Evolutionary conservation across 768 basidiomycete species (phyloP).

Genomic region (Boletus tomentosulus): DNA sequence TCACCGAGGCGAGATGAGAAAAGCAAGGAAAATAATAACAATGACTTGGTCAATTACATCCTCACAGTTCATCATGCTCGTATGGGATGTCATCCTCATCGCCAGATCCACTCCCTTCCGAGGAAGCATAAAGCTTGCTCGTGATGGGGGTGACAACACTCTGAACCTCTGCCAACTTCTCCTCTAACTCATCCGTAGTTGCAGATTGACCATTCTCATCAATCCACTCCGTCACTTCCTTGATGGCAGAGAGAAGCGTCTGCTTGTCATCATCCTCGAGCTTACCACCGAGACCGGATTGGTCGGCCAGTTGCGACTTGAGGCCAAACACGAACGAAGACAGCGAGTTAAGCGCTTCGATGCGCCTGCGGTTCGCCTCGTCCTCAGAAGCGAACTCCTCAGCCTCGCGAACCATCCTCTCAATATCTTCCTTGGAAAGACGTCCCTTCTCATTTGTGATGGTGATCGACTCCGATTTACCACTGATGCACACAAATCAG

Average conservation of each 20-base stretch:
- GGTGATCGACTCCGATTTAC: constrained; percentile 85
- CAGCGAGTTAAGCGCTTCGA: constrained; percentile 79
- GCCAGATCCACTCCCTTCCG: constrained; percentile 31
- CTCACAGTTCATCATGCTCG: constrained; percentile 53
- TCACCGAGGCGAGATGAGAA: neutral
- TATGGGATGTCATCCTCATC: constrained; percentile 44
- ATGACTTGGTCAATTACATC: constrained; percentile 2
- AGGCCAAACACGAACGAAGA: constrained; percentile 83
- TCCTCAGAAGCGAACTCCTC: constrained; percentile 87
- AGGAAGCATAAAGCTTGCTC: constrained; percentile 64
- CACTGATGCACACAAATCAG: constrained; percentile 35
- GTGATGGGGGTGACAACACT: constrained; percentile 79
- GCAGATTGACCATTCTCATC: constrained; percentile 78
- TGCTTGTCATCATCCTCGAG: constrained; percentile 78
- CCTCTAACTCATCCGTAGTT: constrained; percentile 83
- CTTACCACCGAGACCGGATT: constrained; percentile 90
- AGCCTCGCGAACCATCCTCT: constrained; percentile 92
- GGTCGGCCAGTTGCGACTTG: constrained; percentile 82
- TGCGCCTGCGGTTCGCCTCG: constrained; percentile 73
- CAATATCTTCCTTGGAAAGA: constrained; percentile 84
- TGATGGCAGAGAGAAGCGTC: constrained; percentile 73
- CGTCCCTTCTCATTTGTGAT: constrained; percentile 97
- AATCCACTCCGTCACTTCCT: constrained; percentile 90
- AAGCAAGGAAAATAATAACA: constrained; percentile 10
- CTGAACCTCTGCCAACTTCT: constrained; percentile 79